Conservation (phyloP, 2,329 filamentous ascomycete species). For the Microsporum ferrugineum region DNA sequence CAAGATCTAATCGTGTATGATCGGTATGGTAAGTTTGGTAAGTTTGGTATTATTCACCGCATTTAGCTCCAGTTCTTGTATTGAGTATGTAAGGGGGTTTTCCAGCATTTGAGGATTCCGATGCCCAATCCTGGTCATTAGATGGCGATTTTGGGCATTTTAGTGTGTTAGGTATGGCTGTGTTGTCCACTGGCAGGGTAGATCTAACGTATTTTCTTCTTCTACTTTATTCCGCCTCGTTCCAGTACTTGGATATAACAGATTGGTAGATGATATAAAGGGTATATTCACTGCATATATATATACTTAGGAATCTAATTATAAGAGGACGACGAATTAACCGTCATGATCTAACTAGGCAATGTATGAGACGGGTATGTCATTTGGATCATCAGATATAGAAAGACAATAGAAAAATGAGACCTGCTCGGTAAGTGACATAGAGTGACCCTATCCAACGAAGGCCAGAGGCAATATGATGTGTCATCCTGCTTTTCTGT, state of each 20-base stretch:
- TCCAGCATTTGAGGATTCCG: neutral
- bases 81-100: neutral
- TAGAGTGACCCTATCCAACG: neutral
- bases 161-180: conserved; percentile 1
- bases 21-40: neutral
- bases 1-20: neutral
- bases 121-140: neutral
- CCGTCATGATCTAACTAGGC: neutral
- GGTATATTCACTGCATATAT: neutral
- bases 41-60: neutral
- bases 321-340: neutral
- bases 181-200: neutral
- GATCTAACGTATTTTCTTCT: neutral
- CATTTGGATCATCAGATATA: neutral
- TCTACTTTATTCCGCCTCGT: neutral
- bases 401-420: neutral
- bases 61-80: neutral
- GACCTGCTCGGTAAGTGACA: neutral
- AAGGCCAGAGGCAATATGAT: neutral
- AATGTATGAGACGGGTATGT: neutral
- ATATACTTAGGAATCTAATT: neutral
- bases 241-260: neutral
- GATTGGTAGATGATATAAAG: too few relatives aligned
- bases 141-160: neutral
- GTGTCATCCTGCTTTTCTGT: neutral